Base-by-base conservation (phyloP, 129 eudicot genomes). In the Sambucus nigra region DNA sequence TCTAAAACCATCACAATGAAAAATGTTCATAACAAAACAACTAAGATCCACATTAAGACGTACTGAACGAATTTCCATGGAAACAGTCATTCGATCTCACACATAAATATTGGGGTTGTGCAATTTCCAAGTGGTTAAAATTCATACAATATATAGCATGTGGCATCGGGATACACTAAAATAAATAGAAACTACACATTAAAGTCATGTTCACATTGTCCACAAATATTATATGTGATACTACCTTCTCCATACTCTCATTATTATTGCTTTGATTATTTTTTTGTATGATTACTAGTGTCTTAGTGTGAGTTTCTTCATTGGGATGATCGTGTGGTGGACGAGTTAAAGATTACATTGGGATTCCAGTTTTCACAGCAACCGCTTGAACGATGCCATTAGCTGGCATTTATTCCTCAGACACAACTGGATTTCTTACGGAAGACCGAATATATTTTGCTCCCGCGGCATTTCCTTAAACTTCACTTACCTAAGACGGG, bases 401-500 rank as follows among this genome's bases (percentile, higher is more conserved):
- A 9, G 47, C 71, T 32, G 82, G 13, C 19, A 47, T 42, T 23
- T 66, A 67, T 27, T 66, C 74, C 49, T 66, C 51, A 20, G 48
- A 18, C 9, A 32, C 64, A 54, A 47, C 50, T 8, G 73, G 55
- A 27, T 60, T 61, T 31, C 69, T 67, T 41, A 70, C 33, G 31
- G 64, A 44, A 21, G 55, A 38, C 5, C 73, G 65, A 45, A 46
- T 40, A 35, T 2, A 7, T 35, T 35, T 12, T 21, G 35, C 73
- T 16, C 73, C 73, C 3, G 67, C 74, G 25, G 77, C 60, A 45
- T 76, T 76, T 45, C 76, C 80, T 16, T 76, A 73, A 41, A 61
- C 81, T 46, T 70, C 81, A 66, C 81, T 76, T 5, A 69, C 68
- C 49, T 69, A 77, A 44, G 76, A 26, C 26, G 66, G 62, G 2